Evolutionary conservation across 225 moss, liverwort and hornwort genomes (phyloP).

Genomic region (Physcomitrium patens): DNA sequence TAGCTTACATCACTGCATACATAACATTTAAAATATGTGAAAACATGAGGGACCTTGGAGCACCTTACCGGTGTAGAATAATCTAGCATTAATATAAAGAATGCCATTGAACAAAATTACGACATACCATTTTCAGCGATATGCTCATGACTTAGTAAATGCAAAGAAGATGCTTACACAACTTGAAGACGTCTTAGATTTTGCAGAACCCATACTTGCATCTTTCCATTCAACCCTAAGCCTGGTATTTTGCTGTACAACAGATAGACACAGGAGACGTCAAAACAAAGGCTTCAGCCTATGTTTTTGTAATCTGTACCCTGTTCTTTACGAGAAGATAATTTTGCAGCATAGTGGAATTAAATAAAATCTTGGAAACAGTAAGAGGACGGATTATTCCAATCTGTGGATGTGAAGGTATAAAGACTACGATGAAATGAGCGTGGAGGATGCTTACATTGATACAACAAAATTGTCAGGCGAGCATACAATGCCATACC

Average conservation of each 20-base stretch:
- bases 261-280: slow-evolving; percentile 2
- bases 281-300: not conserved
- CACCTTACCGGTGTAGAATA: not conserved
- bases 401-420: not conserved
- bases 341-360: not conserved
- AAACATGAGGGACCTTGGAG: not conserved
- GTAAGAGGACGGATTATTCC: not conserved
- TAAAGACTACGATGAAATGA: not conserved
- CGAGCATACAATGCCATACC: slow-evolving; percentile 51
- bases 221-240: slow-evolving; percentile 43
- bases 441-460: slow-evolving; percentile 36
- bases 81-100: not conserved
- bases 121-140: not conserved
- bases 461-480: slow-evolving; percentile 36
- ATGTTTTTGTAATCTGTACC: not conserved
- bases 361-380: too few species aligned
- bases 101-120: not conserved
- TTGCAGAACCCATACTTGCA: slow-evolving; percentile 47
- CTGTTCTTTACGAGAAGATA: not conserved
- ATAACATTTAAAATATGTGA: not conserved
- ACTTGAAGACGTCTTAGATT: slow-evolving; percentile 38
- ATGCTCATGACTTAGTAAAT: not conserved
- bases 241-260: slow-evolving; percentile 41
- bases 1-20: slow-evolving; percentile 50
- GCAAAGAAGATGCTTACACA: slow-evolving; percentile 35